Evolutionary conservation across 768 basidiomycete genomes (phyloP).

Genomic region (Hemileccinum impolitum): DNA sequence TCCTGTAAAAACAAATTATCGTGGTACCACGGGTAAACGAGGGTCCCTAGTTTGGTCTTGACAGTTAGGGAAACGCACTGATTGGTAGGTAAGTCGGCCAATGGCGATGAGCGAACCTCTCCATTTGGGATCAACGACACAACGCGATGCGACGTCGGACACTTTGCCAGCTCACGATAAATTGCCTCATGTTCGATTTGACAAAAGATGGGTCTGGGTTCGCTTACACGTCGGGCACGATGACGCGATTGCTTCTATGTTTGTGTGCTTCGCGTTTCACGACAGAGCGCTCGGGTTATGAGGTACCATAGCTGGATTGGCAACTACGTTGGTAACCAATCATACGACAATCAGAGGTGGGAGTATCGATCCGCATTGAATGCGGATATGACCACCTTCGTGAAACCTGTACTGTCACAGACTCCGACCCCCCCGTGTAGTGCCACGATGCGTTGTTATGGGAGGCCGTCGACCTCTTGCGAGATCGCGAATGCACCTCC

Average conservation of each 20-base stretch:
- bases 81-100: background rate
- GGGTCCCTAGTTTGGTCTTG: background rate
- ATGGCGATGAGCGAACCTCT: background rate
- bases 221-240: background rate
- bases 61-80: background rate
- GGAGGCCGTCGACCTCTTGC: background rate
- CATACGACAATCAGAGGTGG: background rate
- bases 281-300: background rate
- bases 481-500: background rate
- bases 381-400: background rate
- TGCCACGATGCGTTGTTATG: background rate
- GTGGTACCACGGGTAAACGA: constrained; percentile 2
- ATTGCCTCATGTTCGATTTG: background rate
- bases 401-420: background rate
- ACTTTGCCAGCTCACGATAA: background rate
- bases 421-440: too few relatives aligned
- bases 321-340: background rate
- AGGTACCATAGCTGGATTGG: background rate
- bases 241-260: background rate
- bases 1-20: constrained; percentile 1
- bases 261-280: constrained; percentile 17
- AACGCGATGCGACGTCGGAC: background rate
- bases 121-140: background rate
- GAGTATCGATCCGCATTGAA: background rate
- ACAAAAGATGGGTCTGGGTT: background rate